Evolutionary conservation across 768 basidiomycete species (phyloP), one percentile per base, ranked within the genome.

Genomic region (Gloeophyllum trabeum): DNA sequence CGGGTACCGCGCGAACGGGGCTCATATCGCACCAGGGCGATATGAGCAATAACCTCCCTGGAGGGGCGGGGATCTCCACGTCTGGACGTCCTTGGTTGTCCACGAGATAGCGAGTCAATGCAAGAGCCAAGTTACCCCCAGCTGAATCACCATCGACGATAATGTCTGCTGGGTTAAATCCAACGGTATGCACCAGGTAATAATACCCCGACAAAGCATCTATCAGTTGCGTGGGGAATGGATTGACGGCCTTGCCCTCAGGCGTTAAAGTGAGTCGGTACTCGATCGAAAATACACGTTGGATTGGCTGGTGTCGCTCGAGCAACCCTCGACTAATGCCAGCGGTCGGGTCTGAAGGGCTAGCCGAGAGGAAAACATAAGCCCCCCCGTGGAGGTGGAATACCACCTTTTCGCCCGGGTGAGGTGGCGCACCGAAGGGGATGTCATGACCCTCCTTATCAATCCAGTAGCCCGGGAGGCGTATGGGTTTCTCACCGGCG

Each of bases 361-460:
- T 73, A 2, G 76, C 80, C 5, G 76, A 39, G 5, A 71, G 51
- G 16, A 61, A 61, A 18, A 63, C 57, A 45, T 73, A 78, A 2
- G 61, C 73, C 3, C 76, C 76, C 13, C 75, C 80, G 46, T 83
- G 81, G n/a, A 84, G 55, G 36, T 61, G 61, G 51, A 73, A 73
- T n/a, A 79, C 53, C 3, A 80, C 67, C 47, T 74, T 76, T 55
- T 79, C 75, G 19, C 70, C 72, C 1, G 65, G 63, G 37, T 51
- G 55, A 3, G 73, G 67, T 1, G 64, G 46, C 19, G 61, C 56
- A 28, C 62, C 66, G 37, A 64, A 48, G 20, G 55, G 44, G 37
- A 63, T 61, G 12, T 55, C 51, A 3, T 53, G 47, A 1, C 64
- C 67, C 22, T 59, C 55, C 51, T 69, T 71, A 54, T 70, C 64